Conservation (phyloP, 1,284 basidiomycete species). For the Ganoderma lucidum region DNA sequence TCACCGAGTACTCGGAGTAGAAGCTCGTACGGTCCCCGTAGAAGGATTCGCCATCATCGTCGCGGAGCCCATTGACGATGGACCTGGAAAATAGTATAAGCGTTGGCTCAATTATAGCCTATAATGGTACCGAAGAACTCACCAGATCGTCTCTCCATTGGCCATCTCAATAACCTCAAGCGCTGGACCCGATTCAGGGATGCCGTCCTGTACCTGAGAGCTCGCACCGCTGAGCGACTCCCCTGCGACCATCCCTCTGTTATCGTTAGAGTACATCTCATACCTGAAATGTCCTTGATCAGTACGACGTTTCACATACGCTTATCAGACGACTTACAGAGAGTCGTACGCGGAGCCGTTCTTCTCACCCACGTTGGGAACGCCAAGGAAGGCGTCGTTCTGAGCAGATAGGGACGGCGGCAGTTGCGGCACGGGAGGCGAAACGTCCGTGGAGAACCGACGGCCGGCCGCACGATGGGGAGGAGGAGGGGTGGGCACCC, state of each 20-base stretch:
- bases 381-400: conserved; percentile 51
- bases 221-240: conserved; percentile 34
- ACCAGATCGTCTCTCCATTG: conserved; percentile 87
- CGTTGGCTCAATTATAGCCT: not conserved
- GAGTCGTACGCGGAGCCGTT: conserved; percentile 77
- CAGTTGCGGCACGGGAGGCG: conserved; percentile 77
- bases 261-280: conserved; percentile 79
- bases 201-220: conserved; percentile 37
- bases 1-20: conserved; percentile 74
- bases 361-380: conserved; percentile 60
- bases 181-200: conserved; percentile 63
- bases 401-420: conserved; percentile 59
- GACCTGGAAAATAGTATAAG: conserved; percentile 58
- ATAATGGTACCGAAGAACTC: conserved; percentile 33
- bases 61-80: conserved; percentile 82
- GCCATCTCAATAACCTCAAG: conserved; percentile 82
- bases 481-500: conserved; percentile 83
- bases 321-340: conserved; percentile 57
- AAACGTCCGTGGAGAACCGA: conserved; percentile 68
- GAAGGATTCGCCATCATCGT: conserved; percentile 74
- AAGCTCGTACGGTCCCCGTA: conserved; percentile 75
- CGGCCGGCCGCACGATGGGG: conserved; percentile 54
- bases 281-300: conserved; percentile 54
- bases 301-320: not conserved
- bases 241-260: conserved; percentile 39